Conservation (phyloP, 176 grass and related monocot genomes). For the Aegilops umbellulata region DNA sequence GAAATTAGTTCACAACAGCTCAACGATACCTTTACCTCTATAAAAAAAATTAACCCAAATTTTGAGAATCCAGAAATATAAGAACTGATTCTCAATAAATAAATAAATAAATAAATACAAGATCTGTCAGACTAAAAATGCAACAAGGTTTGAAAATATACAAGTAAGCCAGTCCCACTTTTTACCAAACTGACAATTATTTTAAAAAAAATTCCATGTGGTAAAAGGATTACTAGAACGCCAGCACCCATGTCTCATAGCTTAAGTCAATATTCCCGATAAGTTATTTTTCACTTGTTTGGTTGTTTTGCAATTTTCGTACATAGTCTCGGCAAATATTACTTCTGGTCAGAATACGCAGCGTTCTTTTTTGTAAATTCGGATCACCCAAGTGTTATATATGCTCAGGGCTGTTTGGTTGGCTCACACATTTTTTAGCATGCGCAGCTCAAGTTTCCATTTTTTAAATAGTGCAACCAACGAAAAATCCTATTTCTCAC, state of each 20-base stretch:
- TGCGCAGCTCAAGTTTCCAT: no score
- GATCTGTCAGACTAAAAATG: neutral
- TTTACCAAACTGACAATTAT: neutral
- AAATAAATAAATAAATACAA: no score
- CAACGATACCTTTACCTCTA: neutral
- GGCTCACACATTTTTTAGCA: no score
- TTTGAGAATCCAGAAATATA: neutral
- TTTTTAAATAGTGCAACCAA: no score
- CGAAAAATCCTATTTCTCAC: no score
- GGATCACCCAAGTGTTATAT: no score
- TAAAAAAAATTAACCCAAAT: neutral
- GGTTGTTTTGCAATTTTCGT: no score
- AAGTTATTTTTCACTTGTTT: neutral
- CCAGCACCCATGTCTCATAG: constrained; percentile 97
- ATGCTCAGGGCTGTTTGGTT: no score
- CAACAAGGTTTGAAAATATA: neutral
- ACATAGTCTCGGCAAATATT: no score
- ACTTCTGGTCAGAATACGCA: no score
- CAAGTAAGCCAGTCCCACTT: neutral
- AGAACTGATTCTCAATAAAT: neutral
- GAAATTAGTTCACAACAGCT: neutral
- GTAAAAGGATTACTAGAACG: constrained; percentile 53
- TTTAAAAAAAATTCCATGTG: neutral
- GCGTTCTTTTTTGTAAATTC: no score
- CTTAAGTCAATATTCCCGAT: constrained; percentile 93